Evolutionary conservation across 441 rosid genomes (phyloP), one percentile per base, ranked within the genome.

Genomic region (Croton setiger): DNA sequence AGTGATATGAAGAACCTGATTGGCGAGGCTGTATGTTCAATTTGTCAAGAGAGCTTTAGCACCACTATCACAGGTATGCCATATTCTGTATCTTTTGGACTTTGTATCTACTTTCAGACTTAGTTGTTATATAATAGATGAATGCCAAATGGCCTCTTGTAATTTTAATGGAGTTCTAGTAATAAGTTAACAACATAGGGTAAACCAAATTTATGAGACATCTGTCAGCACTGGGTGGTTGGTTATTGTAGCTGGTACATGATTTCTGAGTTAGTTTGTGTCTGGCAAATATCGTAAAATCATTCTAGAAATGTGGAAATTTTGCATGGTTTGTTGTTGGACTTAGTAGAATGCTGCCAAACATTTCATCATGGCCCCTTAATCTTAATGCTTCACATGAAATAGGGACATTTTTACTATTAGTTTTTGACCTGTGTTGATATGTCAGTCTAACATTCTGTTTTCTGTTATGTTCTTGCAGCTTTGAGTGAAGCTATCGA

Each of bases 1-100:
- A 85, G 88, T 37, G 88, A 85, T 67, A 83, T 82, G 86, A 85
- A 85, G 80, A 85, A 83, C 78, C 79, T 83, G 66, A 83, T 85
- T 47, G 88, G 85, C 27, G 86, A 82, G 66, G 88, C 86, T 53
- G 21, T 61, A 0, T 83, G 88, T 4, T 59, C 78, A 74, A 85
- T 83, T 51, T 85, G 88, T 72, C 85, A 83, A 48, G 88, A 85
- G 78, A 79, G 77, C 41, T 85, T 85, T 64, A 82, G 85, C 80
- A 83, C 84, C 7, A 15, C 87, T 12, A 68, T 81, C 63, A 81
- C 86, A 71, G 86, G 86, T 84, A 55, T 44, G 58, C 35, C 58
- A 15, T 0, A 3, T 31, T 33, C 10, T 35, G 44, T 27, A 37
- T 36, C 10, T 56, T 12, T 33, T 1, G 21, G 39, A n/a, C 23